Evolutionary conservation across 140 eudicot genomes (phyloP).

Genomic region (Bidens hawaiensis): DNA sequence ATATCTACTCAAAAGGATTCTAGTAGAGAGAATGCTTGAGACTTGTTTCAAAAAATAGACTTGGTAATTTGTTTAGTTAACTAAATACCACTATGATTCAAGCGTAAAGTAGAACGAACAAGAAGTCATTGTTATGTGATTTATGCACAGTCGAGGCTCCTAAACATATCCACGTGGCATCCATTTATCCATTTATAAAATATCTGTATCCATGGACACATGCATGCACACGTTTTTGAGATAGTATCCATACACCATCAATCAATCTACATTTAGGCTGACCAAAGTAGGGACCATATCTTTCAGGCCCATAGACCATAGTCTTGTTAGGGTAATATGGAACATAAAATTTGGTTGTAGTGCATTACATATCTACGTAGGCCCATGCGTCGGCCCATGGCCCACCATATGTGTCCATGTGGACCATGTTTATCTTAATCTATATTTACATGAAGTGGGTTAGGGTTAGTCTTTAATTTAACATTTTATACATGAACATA

Average conservation of each 20-base stretch:
- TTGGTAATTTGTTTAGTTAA: no score
- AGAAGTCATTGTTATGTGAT: neutral
- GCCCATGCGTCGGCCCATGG: conserved; percentile 18
- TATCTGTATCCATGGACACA: conserved; percentile 25
- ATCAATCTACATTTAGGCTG: conserved; percentile 6
- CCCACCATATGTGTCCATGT: conserved; percentile 7
- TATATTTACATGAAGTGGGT: neutral
- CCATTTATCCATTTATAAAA: neutral
- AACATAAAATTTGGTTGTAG: conserved; percentile 17
- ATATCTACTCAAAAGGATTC: no score
- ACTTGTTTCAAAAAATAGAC: no score
- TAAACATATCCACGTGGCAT: conserved; percentile 12
- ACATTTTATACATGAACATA: neutral
- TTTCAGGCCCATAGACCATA: conserved; percentile 4
- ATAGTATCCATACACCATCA: conserved; percentile 12
- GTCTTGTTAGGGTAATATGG: conserved; percentile 1
- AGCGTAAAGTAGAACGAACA: no score
- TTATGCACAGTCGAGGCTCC: neutral
- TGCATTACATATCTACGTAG: conserved; percentile 7
- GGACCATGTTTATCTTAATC: neutral
- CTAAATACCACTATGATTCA: no score
- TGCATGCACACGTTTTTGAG: conserved; percentile 24
- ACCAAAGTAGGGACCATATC: conserved; percentile 1
- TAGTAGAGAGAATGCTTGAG: no score
- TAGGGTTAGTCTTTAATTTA: no score